Evolutionary conservation across 2,329 filamentous ascomycete genomes (phyloP).

Genomic region (Colletotrichum sp.): DNA sequence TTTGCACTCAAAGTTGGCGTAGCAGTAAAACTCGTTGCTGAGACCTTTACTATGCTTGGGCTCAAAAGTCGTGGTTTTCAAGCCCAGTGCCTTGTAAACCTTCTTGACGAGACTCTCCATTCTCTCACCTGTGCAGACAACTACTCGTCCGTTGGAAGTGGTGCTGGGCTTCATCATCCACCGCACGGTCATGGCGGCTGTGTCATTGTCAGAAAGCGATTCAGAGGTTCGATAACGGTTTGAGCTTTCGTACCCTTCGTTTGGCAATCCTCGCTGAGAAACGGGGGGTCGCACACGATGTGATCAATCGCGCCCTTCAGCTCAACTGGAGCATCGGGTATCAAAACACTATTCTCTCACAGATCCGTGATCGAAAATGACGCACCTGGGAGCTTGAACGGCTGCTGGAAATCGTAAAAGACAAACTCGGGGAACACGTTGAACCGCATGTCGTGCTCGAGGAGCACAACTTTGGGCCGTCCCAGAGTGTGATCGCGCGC

Average conservation of each 20-base stretch:
- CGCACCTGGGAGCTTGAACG: slow-evolving; percentile 65
- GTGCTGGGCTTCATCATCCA: slow-evolving; percentile 63
- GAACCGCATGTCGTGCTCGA: slow-evolving; percentile 79
- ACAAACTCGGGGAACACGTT: slow-evolving; percentile 75
- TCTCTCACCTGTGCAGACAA: slow-evolving; percentile 79
- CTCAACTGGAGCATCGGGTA: slow-evolving; percentile 34
- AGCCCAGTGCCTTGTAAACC: slow-evolving; percentile 68
- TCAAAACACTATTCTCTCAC: background rate
- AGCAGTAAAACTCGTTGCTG: slow-evolving; percentile 82
- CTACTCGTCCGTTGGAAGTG: slow-evolving; percentile 42
- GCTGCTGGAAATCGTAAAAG: slow-evolving; percentile 75
- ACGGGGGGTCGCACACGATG: slow-evolving; percentile 79
- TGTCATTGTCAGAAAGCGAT: background rate
- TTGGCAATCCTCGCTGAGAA: slow-evolving; percentile 80
- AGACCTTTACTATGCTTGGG: slow-evolving; percentile 73
- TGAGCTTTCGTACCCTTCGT: slow-evolving; percentile 63
- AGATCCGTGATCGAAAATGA: background rate
- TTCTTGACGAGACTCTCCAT: slow-evolving; percentile 69
- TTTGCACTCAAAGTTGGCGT: slow-evolving; percentile 75
- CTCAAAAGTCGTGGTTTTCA: slow-evolving; percentile 70
- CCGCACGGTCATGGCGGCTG: slow-evolving; percentile 75
- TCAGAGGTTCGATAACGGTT: background rate
- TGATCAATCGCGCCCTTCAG: slow-evolving; percentile 70
- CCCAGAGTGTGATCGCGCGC: slow-evolving; percentile 29
- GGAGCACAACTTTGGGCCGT: slow-evolving; percentile 64